Evolutionary conservation across 495 filamentous ascomycete species (phyloP).

Genomic region (Aspergillus biplanus): DNA sequence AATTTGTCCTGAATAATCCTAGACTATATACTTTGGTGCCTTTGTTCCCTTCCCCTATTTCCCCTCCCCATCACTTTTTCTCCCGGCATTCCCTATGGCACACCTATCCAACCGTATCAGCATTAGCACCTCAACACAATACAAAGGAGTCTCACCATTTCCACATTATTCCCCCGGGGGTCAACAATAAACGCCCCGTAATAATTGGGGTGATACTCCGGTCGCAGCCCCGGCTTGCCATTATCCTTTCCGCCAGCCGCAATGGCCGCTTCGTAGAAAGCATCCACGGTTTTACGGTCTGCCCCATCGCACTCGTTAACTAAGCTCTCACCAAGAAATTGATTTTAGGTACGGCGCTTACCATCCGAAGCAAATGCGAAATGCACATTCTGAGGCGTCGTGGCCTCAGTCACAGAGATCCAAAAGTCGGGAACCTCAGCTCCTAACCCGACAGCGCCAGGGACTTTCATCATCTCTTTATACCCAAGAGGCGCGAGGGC

Average conservation of each 20-base stretch:
- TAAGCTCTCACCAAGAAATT: neutral
- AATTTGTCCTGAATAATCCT: no score
- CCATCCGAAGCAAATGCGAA: conserved; percentile 27
- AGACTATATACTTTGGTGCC: neutral
- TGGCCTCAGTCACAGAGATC: conserved; percentile 25
- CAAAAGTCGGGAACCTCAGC: conserved; percentile 47
- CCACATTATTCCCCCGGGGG: conserved; percentile 56
- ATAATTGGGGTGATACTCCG: conserved; percentile 44
- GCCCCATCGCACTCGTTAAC: neutral
- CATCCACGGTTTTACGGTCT: conserved; percentile 40
- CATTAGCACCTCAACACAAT: neutral
- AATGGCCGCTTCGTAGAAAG: conserved; percentile 45
- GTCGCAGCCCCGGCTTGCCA: conserved; percentile 49
- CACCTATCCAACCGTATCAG: neutral
- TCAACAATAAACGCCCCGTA: conserved; percentile 57
- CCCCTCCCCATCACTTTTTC: neutral
- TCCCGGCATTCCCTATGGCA: neutral
- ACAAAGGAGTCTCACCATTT: no score
- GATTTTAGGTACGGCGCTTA: conserved; percentile 1
- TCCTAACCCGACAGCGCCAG: conserved; percentile 31
- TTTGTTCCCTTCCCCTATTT: neutral
- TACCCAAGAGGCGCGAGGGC: conserved; percentile 43
- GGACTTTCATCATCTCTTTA: conserved; percentile 32
- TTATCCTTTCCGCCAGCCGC: conserved; percentile 51
- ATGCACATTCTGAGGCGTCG: conserved; percentile 19